Evolutionary conservation across 352 stramenopile genomes (phyloP).

Genomic region (Phytophthora agathidicida): DNA sequence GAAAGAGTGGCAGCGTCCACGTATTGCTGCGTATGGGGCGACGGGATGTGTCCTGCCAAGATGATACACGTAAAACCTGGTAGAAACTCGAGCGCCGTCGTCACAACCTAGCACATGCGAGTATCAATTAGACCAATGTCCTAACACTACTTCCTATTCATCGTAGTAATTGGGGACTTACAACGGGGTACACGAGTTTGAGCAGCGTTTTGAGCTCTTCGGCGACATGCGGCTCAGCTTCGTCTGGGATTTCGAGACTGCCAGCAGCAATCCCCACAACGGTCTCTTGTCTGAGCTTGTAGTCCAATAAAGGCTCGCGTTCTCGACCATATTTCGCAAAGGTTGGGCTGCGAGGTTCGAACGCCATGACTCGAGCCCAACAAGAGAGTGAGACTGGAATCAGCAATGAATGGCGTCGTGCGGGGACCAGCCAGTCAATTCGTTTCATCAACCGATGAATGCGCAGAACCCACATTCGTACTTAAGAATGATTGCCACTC

Average conservation of each 20-base stretch:
- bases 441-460: no score
- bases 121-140: neutral
- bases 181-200: constrained; percentile 52
- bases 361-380: no score
- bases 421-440: no score
- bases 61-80: constrained; percentile 59
- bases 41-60: constrained; percentile 68
- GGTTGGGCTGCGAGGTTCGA: constrained; percentile 19
- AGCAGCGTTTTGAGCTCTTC: constrained; percentile 54
- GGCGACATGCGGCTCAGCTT: constrained; percentile 28
- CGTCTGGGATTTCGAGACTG: constrained; percentile 15
- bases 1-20: constrained; percentile 62
- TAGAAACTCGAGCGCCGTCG: constrained; percentile 56
- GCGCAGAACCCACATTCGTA: no score
- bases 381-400: no score
- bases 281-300: neutral
- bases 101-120: constrained; percentile 33
- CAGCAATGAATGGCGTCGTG: no score
- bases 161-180: constrained; percentile 1
- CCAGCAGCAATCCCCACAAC: constrained; percentile 12
- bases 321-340: constrained; percentile 15
- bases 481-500: no score
- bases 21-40: constrained; percentile 57
- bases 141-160: no score
- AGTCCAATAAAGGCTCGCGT: constrained; percentile 13